These are phyloP conservation scores for Chamaecyparis obtusa DNA, from an alignment of 75 land plant genomes.

Conservation along the genomic window DNA sequence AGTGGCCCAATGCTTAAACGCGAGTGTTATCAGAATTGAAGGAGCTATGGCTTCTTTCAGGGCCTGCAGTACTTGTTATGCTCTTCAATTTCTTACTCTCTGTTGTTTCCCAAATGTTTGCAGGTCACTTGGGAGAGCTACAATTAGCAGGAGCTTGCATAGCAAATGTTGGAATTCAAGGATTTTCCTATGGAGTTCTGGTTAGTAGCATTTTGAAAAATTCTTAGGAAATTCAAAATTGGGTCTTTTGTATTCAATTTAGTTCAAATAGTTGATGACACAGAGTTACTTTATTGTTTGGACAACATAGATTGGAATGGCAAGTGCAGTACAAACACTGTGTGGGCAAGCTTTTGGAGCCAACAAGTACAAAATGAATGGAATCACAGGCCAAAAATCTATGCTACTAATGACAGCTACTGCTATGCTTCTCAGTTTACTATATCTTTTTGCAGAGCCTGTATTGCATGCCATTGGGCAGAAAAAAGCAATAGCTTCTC, in stretches of 20 bases:
- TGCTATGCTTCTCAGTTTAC: constrained; percentile 30
- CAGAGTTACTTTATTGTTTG: too few relatives aligned
- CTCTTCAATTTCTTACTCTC: constrained; percentile 54
- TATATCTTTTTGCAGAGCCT: constrained; percentile 49
- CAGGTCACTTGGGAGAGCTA: constrained; percentile 59
- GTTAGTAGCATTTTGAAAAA: constrained; percentile 12
- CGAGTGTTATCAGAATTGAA: constrained; percentile 21
- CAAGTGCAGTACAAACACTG: constrained; percentile 64
- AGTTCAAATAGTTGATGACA: too few relatives aligned
- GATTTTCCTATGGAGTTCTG: constrained; percentile 52
- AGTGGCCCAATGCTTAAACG: not conserved
- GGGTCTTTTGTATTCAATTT: too few relatives aligned
- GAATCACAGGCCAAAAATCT: constrained; percentile 57
- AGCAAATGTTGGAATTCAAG: constrained; percentile 53
- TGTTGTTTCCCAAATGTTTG: constrained; percentile 57
- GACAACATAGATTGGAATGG: constrained; percentile 53
- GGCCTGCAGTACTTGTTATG: constrained; percentile 42
- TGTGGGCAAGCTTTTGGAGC: constrained; percentile 84
- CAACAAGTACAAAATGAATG: constrained; percentile 41
- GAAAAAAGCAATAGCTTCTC: constrained; percentile 30
- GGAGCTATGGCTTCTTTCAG: constrained; percentile 48
- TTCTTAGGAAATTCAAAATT: too few relatives aligned
- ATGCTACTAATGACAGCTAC: constrained; percentile 40
- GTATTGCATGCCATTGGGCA: constrained; percentile 46
- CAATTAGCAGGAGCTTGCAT: constrained; percentile 67